phyloP scores from a whole-genome alignment of 768 basidiomycete species.

The Agrocybe pediades region DNA sequence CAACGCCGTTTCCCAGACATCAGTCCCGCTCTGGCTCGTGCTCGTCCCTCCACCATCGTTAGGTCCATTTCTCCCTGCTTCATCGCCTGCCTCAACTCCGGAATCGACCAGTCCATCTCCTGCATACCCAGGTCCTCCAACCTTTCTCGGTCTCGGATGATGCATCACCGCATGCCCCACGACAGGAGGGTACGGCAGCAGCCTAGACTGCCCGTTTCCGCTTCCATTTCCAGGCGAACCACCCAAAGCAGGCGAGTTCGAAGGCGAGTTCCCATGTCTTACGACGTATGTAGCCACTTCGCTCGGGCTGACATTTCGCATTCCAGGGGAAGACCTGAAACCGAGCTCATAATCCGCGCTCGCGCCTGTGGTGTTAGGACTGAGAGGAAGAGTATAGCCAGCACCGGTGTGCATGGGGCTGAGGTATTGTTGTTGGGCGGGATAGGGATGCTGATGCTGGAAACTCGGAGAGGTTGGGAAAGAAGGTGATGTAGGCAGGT shows the following conservation, averaged over 20 bases:
- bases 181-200: constrained; percentile 25
- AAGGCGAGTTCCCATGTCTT: constrained; percentile 15
- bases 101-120: neutral
- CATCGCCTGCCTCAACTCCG: neutral
- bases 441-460: neutral
- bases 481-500: neutral
- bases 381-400: constrained; percentile 14
- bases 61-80: neutral
- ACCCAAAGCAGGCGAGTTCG: constrained; percentile 2
- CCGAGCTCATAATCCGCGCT: constrained; percentile 20
- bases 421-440: neutral
- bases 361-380: constrained; percentile 12
- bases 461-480: neutral
- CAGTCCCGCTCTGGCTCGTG: constrained; percentile 5
- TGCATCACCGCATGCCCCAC: constrained; percentile 19
- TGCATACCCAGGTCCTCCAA: constrained; percentile 12
- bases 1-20: constrained; percentile 10
- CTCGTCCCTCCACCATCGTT: neutral
- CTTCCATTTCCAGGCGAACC: neutral
- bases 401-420: constrained; percentile 11
- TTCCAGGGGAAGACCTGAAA: constrained; percentile 2
- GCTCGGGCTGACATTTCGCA: constrained; percentile 17
- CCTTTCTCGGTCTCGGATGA: constrained; percentile 24
- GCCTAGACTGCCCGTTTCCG: constrained; percentile 2
- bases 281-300: constrained; percentile 14